Conservation (phyloP, 2,329 filamentous ascomycete species). For the Chlorencoelia australis region DNA sequence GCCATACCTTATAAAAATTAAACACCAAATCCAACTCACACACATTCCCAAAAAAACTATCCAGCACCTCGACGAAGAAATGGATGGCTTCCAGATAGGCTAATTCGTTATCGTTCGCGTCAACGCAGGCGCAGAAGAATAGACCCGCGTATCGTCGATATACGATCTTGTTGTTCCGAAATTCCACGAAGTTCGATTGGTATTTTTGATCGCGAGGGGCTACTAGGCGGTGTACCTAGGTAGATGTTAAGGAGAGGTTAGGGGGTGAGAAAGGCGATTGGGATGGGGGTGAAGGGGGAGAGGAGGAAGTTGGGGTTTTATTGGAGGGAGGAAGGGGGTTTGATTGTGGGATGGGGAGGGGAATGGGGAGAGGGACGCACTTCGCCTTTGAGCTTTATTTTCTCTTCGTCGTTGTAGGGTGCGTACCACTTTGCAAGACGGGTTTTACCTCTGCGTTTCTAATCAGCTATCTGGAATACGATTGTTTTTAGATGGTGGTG, state of each 20-base stretch:
- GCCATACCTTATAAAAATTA: slow-evolving; percentile 60
- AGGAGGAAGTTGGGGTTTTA: slow-evolving; percentile 1
- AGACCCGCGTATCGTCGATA: slow-evolving; percentile 95
- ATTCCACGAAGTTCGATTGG: slow-evolving; percentile 98
- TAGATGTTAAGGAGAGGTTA: too few species aligned
- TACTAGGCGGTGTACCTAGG: slow-evolving; percentile 92
- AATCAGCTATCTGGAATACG: neutral
- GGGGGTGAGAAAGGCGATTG: neutral
- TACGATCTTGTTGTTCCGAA: slow-evolving; percentile 89
- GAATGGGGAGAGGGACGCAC: slow-evolving; percentile 34
- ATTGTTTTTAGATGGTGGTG: neutral
- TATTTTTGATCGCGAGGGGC: slow-evolving; percentile 98
- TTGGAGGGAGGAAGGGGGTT: neutral
- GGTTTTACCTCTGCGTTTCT: slow-evolving; percentile 76
- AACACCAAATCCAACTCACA: slow-evolving; percentile 91
- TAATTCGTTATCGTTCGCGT: slow-evolving; percentile 97
- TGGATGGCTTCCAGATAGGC: slow-evolving; percentile 96
- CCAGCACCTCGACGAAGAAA: slow-evolving; percentile 98
- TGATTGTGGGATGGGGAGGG: neutral
- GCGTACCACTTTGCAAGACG: slow-evolving; percentile 98
- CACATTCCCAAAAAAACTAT: slow-evolving; percentile 98
- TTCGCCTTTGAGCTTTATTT: slow-evolving; percentile 98
- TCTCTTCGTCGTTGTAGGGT: slow-evolving; percentile 96
- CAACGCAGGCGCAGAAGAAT: slow-evolving; percentile 98
- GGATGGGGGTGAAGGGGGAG: slow-evolving; percentile 1